Percentiles rank a stretch among this genome's conserved stretches.
phyloP scores from a whole-genome alignment of 768 basidiomycete genomes.

The Suillus plorans region DNA sequence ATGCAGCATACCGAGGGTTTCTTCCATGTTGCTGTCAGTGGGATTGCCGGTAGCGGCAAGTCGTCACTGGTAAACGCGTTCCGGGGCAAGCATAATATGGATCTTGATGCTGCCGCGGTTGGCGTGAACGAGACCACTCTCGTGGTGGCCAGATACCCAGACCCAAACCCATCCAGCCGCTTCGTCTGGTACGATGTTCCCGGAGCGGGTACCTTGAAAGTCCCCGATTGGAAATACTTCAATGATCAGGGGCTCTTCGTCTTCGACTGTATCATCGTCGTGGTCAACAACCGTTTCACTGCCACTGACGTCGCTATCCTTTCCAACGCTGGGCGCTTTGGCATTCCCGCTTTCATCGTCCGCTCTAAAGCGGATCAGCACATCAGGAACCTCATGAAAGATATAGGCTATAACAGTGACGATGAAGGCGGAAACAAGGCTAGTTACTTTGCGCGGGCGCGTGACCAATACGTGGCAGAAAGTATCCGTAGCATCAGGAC shows the following conservation, averaged over 20 bases:
- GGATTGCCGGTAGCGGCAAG: conserved; percentile 14
- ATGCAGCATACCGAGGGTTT: conserved; percentile 9
- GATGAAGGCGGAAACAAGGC: conserved; percentile 9
- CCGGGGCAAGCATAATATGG: conserved; percentile 21
- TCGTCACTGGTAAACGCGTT: conserved; percentile 22
- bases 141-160: conserved; percentile 21
- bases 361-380: conserved; percentile 39
- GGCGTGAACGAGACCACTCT: conserved; percentile 26
- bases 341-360: conserved; percentile 29
- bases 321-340: conserved; percentile 18
- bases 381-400: conserved; percentile 24
- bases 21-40: conserved; percentile 17
- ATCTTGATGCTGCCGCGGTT: conserved; percentile 21
- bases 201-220: conserved; percentile 26
- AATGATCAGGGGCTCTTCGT: conserved; percentile 28
- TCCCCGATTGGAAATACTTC: conserved; percentile 29
- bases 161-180: conserved; percentile 13
- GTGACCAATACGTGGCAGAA: conserved; percentile 10
- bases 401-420: conserved; percentile 23
- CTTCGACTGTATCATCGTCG: conserved; percentile 26
- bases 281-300: conserved; percentile 27
- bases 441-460: conserved; percentile 7
- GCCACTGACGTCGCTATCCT: conserved; percentile 27
- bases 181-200: conserved; percentile 31
- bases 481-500: conserved; percentile 10